These are phyloP conservation scores for Sarocladiaceae sp. DNA, from an alignment of 2,329 filamentous ascomycete species.

Conservation along the genomic window DNA sequence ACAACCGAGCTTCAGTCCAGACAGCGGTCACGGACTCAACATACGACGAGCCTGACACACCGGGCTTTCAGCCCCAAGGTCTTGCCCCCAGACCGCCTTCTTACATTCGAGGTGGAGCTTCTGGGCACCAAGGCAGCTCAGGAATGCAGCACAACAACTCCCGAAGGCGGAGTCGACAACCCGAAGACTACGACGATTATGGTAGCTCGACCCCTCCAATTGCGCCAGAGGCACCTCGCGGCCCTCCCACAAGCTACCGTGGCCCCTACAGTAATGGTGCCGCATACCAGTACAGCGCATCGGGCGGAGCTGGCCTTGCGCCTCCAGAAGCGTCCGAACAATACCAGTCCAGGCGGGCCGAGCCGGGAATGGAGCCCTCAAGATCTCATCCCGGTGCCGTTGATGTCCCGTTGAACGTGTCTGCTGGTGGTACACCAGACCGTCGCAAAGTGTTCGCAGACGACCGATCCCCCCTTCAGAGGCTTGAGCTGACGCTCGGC, in stretches of 20 bases:
- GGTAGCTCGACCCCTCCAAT: background rate
- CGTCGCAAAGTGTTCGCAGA: slow-evolving; percentile 63
- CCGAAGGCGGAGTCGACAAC: slow-evolving; percentile 28
- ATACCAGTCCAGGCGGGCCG: background rate
- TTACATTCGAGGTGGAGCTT: slow-evolving; percentile 28
- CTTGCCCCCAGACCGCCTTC: slow-evolving; percentile 58
- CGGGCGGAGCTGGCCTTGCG: slow-evolving; percentile 3
- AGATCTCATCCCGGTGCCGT: background rate
- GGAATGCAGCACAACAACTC: slow-evolving; percentile 27
- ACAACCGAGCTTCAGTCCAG: slow-evolving; percentile 48
- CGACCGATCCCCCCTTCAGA: slow-evolving; percentile 87
- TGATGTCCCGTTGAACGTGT: slow-evolving; percentile 1
- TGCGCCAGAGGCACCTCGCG: slow-evolving; percentile 58
- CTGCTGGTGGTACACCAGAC: slow-evolving; percentile 28
- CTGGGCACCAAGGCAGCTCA: slow-evolving; percentile 8
- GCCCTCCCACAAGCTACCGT: slow-evolving; percentile 54
- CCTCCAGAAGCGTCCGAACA: background rate
- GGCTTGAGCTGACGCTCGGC: slow-evolving; percentile 83
- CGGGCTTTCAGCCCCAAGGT: slow-evolving; percentile 40
- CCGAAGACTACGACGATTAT: slow-evolving; percentile 5
- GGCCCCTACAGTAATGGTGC: slow-evolving; percentile 34
- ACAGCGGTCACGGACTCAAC: slow-evolving; percentile 42
- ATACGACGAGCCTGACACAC: slow-evolving; percentile 50
- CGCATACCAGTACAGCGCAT: slow-evolving; percentile 18
- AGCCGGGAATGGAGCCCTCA: background rate